Evolutionary conservation across 225 moss, liverwort and hornwort genomes (phyloP), one percentile per base, ranked within the genome.

Genomic region (Marchantia polymorpha): DNA sequence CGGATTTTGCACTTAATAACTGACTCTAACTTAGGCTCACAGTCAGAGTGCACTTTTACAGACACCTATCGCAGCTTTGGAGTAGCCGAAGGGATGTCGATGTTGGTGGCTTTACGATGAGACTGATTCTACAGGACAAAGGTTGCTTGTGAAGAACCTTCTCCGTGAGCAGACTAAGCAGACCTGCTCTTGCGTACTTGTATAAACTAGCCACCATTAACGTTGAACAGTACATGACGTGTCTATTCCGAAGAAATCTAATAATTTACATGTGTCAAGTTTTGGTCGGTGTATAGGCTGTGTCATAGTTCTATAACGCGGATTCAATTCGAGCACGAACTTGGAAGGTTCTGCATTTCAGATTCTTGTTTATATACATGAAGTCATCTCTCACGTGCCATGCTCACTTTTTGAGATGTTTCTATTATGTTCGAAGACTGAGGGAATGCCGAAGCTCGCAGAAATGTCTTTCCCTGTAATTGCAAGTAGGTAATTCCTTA

Each of bases 21-120:
- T 22, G n/a, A 79, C 49, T 10, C 67, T 27, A 79, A 49, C 10
- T 79, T 53, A 49, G 12, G 77, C 46, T 64, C 39, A 48, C 31
- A 54, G 22, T 73, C 27, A 54, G 55, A 31, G 12, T 47, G 58
- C 22, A 61, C 63, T 75, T 73, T 26, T 23, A n/a, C 27, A 53
- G 65, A 66, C 65, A 26, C 22, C 26, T 4, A 66, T 56, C 14
- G 56, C 56, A 56, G 56, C 56, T 56, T 56, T 56, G 56, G 56
- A 56, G 56, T 66, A n/a, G 65, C 65, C 30, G 65, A 66, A 26
- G 65, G 26, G 22, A 66, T 66, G 27, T 66, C 19, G 13, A 13
- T 26, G 65, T 26, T 66, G 65, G 26, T 26, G 65, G 65, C 25
- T 66, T 23, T 8, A 66, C 29, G 26, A 66, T 27, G 25, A 66